Evolutionary conservation across 2,329 filamentous ascomycete genomes (phyloP).

Genomic region (Fusarium secorum): DNA sequence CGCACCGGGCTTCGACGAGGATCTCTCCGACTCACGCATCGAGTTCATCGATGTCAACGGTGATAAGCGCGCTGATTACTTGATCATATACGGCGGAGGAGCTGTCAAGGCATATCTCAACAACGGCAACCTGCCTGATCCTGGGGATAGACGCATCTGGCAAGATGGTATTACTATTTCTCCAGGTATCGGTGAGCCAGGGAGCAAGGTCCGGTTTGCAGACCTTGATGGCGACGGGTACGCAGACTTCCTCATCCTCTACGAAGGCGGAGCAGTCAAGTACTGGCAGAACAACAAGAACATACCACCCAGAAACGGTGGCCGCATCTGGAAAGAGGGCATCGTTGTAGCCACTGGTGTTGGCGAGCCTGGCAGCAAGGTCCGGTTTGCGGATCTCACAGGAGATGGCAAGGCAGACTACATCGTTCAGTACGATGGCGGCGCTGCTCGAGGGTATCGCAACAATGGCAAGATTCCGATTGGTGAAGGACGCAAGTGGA

Average conservation of each 20-base stretch:
- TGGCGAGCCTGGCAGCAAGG: constrained; percentile 11
- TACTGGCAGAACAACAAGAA: constrained; percentile 17
- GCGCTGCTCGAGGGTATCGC: constrained; percentile 5
- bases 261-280: constrained; percentile 15
- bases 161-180: background rate
- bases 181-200: constrained; percentile 1
- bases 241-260: constrained; percentile 10
- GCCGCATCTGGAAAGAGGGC: constrained; percentile 25
- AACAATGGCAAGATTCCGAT: constrained; percentile 7
- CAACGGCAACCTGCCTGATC: background rate
- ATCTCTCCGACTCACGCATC: background rate
- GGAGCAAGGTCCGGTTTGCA: constrained; percentile 22
- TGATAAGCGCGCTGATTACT: constrained; percentile 22
- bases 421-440: constrained; percentile 16
- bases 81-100: constrained; percentile 29
- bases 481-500: constrained; percentile 9
- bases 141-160: constrained; percentile 3
- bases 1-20: background rate
- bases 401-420: constrained; percentile 20
- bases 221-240: constrained; percentile 26
- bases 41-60: constrained; percentile 25
- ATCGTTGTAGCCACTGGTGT: background rate
- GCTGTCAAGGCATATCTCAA: constrained; percentile 28
- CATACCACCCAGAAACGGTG: background rate
- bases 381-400: constrained; percentile 13